Conservation (phyloP, 179 eudicot genomes). For the Actinidia chinensis region DNA sequence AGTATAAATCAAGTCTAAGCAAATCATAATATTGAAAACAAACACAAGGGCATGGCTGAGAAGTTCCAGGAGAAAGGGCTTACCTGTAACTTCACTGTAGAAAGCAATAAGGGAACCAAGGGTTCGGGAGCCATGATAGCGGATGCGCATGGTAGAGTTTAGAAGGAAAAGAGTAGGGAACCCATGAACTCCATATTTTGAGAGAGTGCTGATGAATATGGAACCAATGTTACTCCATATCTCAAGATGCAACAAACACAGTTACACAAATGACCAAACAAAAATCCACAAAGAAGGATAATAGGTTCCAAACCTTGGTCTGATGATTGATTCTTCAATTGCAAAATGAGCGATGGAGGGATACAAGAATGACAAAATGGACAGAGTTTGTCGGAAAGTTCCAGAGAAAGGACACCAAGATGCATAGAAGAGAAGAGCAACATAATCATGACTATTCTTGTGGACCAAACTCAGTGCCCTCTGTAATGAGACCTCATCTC, state of each 20-base stretch:
- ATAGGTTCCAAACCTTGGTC: conserved; percentile 68
- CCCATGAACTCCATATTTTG: conserved; percentile 91
- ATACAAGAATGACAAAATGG: conserved; percentile 64
- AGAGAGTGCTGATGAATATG: conserved; percentile 61
- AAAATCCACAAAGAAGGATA: neutral
- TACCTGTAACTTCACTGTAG: conserved; percentile 77
- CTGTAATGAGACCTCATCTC: conserved; percentile 76
- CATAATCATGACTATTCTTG: conserved; percentile 52
- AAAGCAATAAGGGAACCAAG: conserved; percentile 66
- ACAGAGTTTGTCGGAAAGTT: conserved; percentile 66
- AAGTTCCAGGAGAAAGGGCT: conserved; percentile 20
- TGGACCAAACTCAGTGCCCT: conserved; percentile 65
- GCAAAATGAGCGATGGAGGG: conserved; percentile 90
- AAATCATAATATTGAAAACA: neutral
- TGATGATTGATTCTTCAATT: conserved; percentile 72
- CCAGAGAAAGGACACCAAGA: conserved; percentile 97
- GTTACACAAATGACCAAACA: neutral
- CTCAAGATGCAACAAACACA: neutral
- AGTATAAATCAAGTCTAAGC: no score
- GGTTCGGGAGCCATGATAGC: conserved; percentile 84
- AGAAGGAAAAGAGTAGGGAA: conserved; percentile 83
- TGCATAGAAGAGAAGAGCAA: conserved; percentile 86
- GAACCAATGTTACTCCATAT: neutral
- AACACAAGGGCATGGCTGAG: neutral
- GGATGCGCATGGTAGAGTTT: conserved; percentile 79